These are phyloP conservation scores for Saccharomyces hybrid DNA, from an alignment of 1,139 yeast genomes.

Conservation along the genomic window DNA sequence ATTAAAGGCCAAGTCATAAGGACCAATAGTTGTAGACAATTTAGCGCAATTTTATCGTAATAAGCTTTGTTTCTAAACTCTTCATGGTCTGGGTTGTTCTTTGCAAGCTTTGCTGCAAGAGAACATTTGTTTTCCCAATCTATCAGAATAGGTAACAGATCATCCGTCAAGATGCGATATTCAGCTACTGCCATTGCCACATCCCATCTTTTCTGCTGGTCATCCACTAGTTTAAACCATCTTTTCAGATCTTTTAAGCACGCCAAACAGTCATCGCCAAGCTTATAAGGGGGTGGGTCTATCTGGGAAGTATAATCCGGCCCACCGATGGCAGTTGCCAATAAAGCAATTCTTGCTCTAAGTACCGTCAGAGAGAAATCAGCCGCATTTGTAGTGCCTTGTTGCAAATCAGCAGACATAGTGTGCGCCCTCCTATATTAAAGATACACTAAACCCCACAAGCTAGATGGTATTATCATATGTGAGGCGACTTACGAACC, in stretches of 20 bases:
- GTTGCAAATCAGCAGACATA: not conserved
- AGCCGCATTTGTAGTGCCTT: not conserved
- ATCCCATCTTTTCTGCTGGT: slow-evolving; percentile 56
- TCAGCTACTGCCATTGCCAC: slow-evolving; percentile 89
- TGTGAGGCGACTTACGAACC: not conserved
- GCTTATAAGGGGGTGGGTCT: slow-evolving; percentile 52
- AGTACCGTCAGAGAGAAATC: slow-evolving; percentile 16
- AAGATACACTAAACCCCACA: not conserved
- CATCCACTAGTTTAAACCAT: slow-evolving; percentile 85
- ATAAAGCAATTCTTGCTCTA: slow-evolving; percentile 30
- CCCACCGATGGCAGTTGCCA: slow-evolving; percentile 33
- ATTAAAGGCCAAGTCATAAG: slow-evolving; percentile 83
- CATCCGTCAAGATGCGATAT: slow-evolving; percentile 64
- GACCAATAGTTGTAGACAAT: slow-evolving; percentile 72
- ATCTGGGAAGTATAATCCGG: slow-evolving; percentile 35
- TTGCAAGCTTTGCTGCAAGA: slow-evolving; percentile 27
- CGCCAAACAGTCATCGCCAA: slow-evolving; percentile 88
- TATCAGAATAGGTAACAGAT: slow-evolving; percentile 65
- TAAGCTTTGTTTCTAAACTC: slow-evolving; percentile 25
- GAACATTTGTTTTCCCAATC: slow-evolving; percentile 54
- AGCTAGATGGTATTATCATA: not conserved
- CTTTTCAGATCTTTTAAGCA: slow-evolving; percentile 81
- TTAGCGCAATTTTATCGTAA: slow-evolving; percentile 58
- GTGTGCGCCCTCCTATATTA: not conserved
- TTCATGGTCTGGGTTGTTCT: slow-evolving; percentile 30